A percentile compares a stretch with the other conserved stretches of the same genome.
Evolutionary conservation across 768 basidiomycete species (phyloP).

Genomic region (Peribolospora kevripleyi): DNA sequence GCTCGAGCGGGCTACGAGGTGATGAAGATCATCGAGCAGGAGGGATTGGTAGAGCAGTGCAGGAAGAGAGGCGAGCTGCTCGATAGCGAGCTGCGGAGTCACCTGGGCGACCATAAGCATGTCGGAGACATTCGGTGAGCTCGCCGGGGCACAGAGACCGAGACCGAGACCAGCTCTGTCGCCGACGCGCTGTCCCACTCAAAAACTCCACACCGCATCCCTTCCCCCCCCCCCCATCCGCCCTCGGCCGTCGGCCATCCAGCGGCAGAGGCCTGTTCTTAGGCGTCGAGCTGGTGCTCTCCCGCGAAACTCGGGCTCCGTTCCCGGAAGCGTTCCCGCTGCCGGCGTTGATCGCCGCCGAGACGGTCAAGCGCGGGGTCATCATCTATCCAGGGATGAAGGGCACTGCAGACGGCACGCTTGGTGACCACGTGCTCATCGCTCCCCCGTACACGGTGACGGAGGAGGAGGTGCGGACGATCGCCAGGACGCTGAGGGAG

Average conservation of each 20-base stretch:
- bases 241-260: neutral
- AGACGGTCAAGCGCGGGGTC: conserved; percentile 2
- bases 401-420: conserved; percentile 6
- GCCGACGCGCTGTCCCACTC: no score
- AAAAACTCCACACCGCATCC: neutral
- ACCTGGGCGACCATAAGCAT: neutral
- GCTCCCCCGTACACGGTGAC: conserved; percentile 11
- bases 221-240: no score
- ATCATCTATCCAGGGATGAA: conserved; percentile 6
- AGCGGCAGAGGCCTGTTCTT: conserved; percentile 12
- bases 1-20: conserved; percentile 10
- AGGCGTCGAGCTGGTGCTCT: conserved; percentile 5
- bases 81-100: neutral
- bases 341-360: neutral
- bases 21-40: conserved; percentile 9
- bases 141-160: no score
- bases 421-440: conserved; percentile 10
- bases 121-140: conserved; percentile 7
- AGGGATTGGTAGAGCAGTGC: conserved; percentile 7
- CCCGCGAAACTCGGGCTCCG: conserved; percentile 1
- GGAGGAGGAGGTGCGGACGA: conserved; percentile 7
- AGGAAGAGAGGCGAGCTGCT: neutral
- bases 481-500: conserved; percentile 3
- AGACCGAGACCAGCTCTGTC: no score
- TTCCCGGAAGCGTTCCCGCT: neutral